A percentile compares a stretch with the other conserved stretches of the same genome.
Conservation (phyloP, 768 basidiomycete genomes). For the Scleroderma citrinum region DNA sequence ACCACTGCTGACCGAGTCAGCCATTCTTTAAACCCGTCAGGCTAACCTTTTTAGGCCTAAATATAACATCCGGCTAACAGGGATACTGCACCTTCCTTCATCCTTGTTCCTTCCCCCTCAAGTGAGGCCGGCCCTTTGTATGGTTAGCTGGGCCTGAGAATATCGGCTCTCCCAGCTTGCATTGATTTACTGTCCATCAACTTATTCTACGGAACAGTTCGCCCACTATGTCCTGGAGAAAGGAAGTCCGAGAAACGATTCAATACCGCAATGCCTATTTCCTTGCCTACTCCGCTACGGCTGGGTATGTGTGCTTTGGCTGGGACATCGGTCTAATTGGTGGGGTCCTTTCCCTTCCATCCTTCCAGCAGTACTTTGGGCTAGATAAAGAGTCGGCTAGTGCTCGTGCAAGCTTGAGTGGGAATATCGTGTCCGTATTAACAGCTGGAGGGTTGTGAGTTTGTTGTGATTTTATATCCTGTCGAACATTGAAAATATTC, state of each 20-base stretch:
- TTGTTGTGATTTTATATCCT: background rate
- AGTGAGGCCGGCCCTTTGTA: no score
- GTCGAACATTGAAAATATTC: background rate
- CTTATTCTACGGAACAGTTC: background rate
- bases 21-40: no score
- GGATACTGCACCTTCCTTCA: no score
- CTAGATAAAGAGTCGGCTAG: constrained; percentile 20
- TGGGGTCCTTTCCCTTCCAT: constrained; percentile 30
- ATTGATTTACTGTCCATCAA: background rate
- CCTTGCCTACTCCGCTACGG: constrained; percentile 29
- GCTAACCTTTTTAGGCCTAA: no score
- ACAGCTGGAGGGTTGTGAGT: constrained; percentile 33
- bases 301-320: constrained; percentile 31
- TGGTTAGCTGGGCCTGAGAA: no score
- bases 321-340: constrained; percentile 36
- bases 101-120: no score
- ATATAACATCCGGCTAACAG: no score
- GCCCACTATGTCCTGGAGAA: constrained; percentile 17
- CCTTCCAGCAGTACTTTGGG: constrained; percentile 32
- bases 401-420: constrained; percentile 24
- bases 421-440: constrained; percentile 34
- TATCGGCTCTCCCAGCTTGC: background rate
- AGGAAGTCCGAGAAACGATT: constrained; percentile 13
- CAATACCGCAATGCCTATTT: constrained; percentile 32
- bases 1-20: no score